These are phyloP conservation scores for Lophiotrema nucula DNA, from an alignment of 495 filamentous ascomycete species.

Conservation along the genomic window DNA sequence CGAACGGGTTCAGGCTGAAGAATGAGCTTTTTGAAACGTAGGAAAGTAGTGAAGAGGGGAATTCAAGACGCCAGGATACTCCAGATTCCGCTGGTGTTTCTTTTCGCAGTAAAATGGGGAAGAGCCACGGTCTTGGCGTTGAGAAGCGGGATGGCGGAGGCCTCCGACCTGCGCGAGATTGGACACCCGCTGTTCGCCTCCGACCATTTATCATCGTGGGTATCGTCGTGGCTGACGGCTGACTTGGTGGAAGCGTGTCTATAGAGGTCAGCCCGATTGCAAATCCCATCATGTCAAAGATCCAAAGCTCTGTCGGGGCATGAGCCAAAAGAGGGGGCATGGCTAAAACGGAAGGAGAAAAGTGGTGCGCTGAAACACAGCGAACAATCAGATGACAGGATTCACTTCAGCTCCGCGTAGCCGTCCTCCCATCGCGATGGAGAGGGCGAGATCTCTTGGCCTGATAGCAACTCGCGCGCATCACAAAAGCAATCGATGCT, in stretches of 20 bases:
- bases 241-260: background rate
- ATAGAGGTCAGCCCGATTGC: slow-evolving; percentile 2
- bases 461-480: too few relatives aligned
- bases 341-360: too few relatives aligned
- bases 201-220: background rate
- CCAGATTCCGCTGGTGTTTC: background rate
- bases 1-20: background rate
- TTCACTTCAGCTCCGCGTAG: too few relatives aligned
- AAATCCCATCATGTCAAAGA: slow-evolving; percentile 14
- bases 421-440: too few relatives aligned
- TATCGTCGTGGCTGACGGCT: background rate
- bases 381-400: too few relatives aligned
- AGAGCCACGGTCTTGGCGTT: slow-evolving; percentile 1
- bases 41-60: background rate
- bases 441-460: too few relatives aligned
- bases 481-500: too few relatives aligned
- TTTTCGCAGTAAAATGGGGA: background rate
- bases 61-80: background rate
- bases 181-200: slow-evolving; percentile 7
- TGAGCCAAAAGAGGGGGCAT: too few relatives aligned
- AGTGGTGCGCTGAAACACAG: too few relatives aligned
- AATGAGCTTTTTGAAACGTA: slow-evolving; percentile 9
- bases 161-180: slow-evolving; percentile 5
- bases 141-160: slow-evolving; percentile 10
- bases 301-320: background rate